These are phyloP conservation scores for Sordariomycetes sp. DNA, from an alignment of 2,329 filamentous ascomycete species.

Conservation along the genomic window DNA sequence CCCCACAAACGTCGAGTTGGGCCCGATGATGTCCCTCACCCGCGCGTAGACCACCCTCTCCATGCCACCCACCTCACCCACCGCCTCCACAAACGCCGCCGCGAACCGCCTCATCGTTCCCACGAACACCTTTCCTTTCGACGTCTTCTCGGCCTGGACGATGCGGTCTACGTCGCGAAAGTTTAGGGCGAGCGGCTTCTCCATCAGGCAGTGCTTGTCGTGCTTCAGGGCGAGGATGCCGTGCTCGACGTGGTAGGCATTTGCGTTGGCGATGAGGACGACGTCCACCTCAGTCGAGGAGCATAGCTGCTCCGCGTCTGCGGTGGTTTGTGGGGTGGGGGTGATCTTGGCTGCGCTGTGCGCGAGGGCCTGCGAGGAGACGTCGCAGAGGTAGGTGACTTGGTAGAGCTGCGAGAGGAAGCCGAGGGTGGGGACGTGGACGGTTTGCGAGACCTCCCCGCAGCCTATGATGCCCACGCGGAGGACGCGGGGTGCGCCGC, in stretches of 20 bases:
- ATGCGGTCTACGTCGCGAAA: slow-evolving; percentile 33
- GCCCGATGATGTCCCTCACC: background rate
- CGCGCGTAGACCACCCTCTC: background rate
- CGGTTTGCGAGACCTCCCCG: background rate
- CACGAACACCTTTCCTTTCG: background rate
- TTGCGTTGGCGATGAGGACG: slow-evolving; percentile 39
- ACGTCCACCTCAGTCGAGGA: slow-evolving; percentile 33
- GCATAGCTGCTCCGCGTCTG: slow-evolving; percentile 28
- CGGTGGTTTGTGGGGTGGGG: slow-evolving; percentile 17
- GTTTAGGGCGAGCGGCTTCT: slow-evolving; percentile 46
- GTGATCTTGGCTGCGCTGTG: slow-evolving; percentile 15
- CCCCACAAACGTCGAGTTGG: background rate
- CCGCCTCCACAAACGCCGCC: background rate
- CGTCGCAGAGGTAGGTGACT: slow-evolving; percentile 38
- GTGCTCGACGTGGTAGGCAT: slow-evolving; percentile 44
- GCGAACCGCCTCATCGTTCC: background rate
- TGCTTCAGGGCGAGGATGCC: slow-evolving; percentile 38
- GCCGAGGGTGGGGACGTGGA: background rate
- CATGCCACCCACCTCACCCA: background rate
- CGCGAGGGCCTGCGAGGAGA: slow-evolving; percentile 23
- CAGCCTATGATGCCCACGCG: slow-evolving; percentile 18
- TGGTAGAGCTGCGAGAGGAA: slow-evolving; percentile 18
- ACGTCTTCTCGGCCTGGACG: slow-evolving; percentile 23
- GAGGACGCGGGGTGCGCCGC: slow-evolving; percentile 10
- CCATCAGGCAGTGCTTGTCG: slow-evolving; percentile 46